Percentiles rank a stretch among this genome's conserved stretches.
phyloP scores from a whole-genome alignment of 2,329 filamentous ascomycete genomes.

The Aspergillus novoparasiticus region DNA sequence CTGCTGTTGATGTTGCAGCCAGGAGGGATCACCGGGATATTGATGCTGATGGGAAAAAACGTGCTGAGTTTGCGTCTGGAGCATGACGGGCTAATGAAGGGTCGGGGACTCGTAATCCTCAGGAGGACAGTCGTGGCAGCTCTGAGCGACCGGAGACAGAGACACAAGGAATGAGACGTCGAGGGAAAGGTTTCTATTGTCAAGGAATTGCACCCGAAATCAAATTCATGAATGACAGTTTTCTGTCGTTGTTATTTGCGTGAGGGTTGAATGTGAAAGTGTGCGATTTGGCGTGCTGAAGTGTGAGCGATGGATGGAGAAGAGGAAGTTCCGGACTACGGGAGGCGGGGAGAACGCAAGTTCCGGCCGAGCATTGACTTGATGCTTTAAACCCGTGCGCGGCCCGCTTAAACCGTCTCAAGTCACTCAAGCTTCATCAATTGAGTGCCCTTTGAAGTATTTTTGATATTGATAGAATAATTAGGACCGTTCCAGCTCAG shows the following conservation, averaged over 20 bases:
- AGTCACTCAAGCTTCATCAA: not conserved
- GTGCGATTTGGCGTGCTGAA: conserved; percentile 10
- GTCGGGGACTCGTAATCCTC: conserved; percentile 24
- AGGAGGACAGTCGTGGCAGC: conserved; percentile 21
- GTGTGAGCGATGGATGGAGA: conserved; percentile 25
- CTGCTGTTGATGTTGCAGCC: conserved; percentile 47
- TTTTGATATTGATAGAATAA: not conserved
- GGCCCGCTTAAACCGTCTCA: not conserved
- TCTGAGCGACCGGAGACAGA: conserved; percentile 24
- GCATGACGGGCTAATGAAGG: conserved; percentile 42
- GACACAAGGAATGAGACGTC: not conserved
- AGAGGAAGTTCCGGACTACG: conserved; percentile 31
- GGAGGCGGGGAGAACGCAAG: conserved; percentile 39
- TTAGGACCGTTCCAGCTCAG: not conserved
- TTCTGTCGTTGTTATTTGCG: conserved; percentile 7
- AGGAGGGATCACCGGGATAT: conserved; percentile 49
- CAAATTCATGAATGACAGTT: conserved; percentile 33
- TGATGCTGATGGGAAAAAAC: conserved; percentile 63
- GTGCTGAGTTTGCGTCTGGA: conserved; percentile 59
- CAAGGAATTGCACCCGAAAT: conserved; percentile 26
- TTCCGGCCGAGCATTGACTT: conserved; percentile 20
- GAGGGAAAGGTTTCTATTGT: conserved; percentile 20
- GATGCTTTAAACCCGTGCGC: conserved; percentile 12
- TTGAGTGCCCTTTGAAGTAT: not conserved
- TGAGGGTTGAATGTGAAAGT: conserved; percentile 2